Evolutionary conservation across 2,329 filamentous ascomycete species (phyloP).

Genomic region (Aspergillus novofumigatus): DNA sequence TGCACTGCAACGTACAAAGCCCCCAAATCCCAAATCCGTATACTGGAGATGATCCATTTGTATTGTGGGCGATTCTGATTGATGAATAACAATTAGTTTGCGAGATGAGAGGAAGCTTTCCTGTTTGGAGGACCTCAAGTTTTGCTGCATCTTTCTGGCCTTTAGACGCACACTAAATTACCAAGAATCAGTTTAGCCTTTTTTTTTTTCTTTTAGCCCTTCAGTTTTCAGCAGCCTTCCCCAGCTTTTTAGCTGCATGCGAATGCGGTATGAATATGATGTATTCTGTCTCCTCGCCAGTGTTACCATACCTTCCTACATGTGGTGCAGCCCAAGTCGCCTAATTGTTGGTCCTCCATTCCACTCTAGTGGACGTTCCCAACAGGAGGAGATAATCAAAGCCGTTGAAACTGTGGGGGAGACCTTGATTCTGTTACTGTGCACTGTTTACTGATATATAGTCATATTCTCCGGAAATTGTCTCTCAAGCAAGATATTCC

Average conservation of each 20-base stretch:
- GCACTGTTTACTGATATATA: background rate
- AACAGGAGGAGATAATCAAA: background rate
- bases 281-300: background rate
- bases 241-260: slow-evolving; percentile 14
- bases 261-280: background rate
- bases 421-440: background rate
- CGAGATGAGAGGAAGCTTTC: too few relatives aligned
- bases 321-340: slow-evolving; percentile 3
- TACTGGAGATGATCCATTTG: background rate
- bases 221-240: background rate
- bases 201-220: background rate
- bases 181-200: background rate
- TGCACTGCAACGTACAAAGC: too few relatives aligned
- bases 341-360: background rate
- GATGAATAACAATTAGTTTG: too few relatives aligned
- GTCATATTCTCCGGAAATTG: background rate
- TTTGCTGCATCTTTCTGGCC: background rate
- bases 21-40: background rate
- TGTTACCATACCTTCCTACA: slow-evolving; percentile 1
- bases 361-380: background rate
- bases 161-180: background rate
- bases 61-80: too few relatives aligned
- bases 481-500: background rate
- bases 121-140: too few relatives aligned
- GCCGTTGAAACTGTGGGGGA: background rate